phyloP scores from a whole-genome alignment of 2,329 filamentous ascomycete species.

The Biscogniauxia marginata region DNA sequence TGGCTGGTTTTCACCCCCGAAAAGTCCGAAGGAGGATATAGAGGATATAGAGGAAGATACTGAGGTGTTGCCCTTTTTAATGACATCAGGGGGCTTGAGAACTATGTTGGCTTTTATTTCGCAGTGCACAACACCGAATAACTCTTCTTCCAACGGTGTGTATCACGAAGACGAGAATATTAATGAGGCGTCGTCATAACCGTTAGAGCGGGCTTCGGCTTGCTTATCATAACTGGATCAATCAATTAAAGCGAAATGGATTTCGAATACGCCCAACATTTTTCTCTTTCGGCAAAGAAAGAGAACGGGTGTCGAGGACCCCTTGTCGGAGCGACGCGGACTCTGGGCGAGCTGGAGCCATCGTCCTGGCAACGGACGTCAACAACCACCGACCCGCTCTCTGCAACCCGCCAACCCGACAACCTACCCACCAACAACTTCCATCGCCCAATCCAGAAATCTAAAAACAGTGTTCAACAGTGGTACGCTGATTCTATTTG shows the following conservation, averaged over 20 bases:
- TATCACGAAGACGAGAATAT: neutral
- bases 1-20: too few species aligned
- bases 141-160: neutral
- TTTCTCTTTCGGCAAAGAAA: too few species aligned
- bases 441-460: constrained; percentile 8
- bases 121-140: neutral
- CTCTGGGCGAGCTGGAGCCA: neutral
- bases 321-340: too few species aligned
- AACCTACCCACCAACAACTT: constrained; percentile 5
- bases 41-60: too few species aligned
- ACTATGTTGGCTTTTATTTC: too few species aligned
- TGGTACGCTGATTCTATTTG: constrained; percentile 3
- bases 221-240: too few species aligned
- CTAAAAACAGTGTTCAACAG: constrained; percentile 8
- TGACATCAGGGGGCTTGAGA: too few species aligned
- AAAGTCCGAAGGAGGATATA: too few species aligned
- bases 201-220: too few species aligned
- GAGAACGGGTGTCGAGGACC: too few species aligned
- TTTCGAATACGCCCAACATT: neutral
- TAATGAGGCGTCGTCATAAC: neutral
- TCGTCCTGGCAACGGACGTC: constrained; percentile 27
- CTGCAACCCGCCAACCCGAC: neutral
- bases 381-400: constrained; percentile 22
- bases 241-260: neutral
- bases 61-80: too few species aligned